Conservation (phyloP, 768 basidiomycete species). For the Clathrus columnatus region DNA sequence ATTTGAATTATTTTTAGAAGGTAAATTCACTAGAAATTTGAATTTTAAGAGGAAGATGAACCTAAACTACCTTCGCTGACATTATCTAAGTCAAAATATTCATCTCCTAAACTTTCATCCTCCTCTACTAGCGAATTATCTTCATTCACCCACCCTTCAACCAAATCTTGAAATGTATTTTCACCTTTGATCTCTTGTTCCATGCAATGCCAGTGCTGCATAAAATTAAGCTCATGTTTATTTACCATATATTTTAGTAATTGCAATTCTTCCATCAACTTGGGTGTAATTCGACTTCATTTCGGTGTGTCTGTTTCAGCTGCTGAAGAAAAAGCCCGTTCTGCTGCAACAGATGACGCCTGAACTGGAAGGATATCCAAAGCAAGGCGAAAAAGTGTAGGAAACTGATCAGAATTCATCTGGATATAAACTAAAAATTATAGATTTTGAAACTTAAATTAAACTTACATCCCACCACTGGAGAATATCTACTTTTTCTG, state of each 20-base stretch:
- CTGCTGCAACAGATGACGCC: slow-evolving; percentile 11
- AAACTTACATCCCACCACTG: slow-evolving; percentile 7
- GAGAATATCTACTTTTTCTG: background rate
- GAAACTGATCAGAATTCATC: slow-evolving; percentile 9
- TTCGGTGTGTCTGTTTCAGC: slow-evolving; percentile 1
- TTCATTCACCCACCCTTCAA: too few relatives aligned
- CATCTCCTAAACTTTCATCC: too few relatives aligned
- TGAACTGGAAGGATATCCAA: slow-evolving; percentile 13
- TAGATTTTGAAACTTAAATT: background rate
- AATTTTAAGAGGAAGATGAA: too few relatives aligned
- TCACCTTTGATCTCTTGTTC: background rate
- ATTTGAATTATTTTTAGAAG: too few relatives aligned
- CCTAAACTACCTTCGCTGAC: too few relatives aligned
- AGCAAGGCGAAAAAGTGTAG: slow-evolving; percentile 9
- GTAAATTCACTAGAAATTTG: too few relatives aligned
- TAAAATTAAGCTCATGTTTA: background rate
- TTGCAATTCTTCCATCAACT: slow-evolving; percentile 1
- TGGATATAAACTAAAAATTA: background rate
- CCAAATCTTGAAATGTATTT: background rate
- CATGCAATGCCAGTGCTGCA: background rate
- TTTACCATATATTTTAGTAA: slow-evolving; percentile 2
- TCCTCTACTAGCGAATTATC: too few relatives aligned
- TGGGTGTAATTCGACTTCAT: background rate
- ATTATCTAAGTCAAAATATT: too few relatives aligned
- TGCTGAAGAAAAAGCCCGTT: slow-evolving; percentile 11